A percentile compares a stretch with the other conserved stretches of the same genome.
phyloP scores from a whole-genome alignment of 192 early-diverging fungal species.

The Powellomyces hirtus region DNA sequence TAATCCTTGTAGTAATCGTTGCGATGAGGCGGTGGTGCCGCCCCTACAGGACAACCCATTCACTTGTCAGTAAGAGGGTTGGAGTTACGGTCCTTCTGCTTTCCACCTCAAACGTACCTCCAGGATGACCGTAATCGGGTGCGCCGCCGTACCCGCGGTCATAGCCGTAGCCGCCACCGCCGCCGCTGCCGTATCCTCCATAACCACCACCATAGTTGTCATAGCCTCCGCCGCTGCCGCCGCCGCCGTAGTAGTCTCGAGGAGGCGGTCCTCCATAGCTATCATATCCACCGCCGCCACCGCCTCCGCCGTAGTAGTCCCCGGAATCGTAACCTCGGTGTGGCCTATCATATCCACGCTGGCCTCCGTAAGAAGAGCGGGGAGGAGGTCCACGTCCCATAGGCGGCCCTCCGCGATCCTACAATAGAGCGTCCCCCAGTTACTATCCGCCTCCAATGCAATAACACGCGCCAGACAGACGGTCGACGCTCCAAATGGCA shows the following conservation, averaged over 20 bases:
- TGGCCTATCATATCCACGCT: not conserved
- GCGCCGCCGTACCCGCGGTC: conserved; percentile 29
- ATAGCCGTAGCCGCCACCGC: conserved; percentile 16
- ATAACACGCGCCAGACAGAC: not conserved
- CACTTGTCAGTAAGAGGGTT: too few relatives aligned
- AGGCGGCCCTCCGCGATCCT: conserved; percentile 8
- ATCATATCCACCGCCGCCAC: conserved; percentile 8
- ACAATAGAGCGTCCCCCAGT: not conserved
- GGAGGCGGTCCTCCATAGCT: not conserved
- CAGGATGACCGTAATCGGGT: conserved; percentile 13
- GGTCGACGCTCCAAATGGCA: not conserved
- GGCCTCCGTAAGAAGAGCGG: not conserved
- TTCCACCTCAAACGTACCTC: too few relatives aligned
- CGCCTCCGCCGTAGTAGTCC: conserved; percentile 23
- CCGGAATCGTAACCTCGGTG: conserved; percentile 22
- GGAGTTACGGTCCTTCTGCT: too few relatives aligned
- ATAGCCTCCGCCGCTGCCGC: not conserved
- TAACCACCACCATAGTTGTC: conserved; percentile 5
- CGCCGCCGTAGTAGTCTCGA: conserved; percentile 5
- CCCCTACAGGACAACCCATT: too few relatives aligned
- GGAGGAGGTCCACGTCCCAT: not conserved
- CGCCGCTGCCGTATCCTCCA: conserved; percentile 15
- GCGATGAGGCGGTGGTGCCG: too few relatives aligned
- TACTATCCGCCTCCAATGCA: not conserved
- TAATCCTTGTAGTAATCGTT: too few relatives aligned